Evolutionary conservation across 2,329 filamentous ascomycete species (phyloP), one percentile per base, ranked within the genome.

Genomic region (Cryphonectria naterciae): DNA sequence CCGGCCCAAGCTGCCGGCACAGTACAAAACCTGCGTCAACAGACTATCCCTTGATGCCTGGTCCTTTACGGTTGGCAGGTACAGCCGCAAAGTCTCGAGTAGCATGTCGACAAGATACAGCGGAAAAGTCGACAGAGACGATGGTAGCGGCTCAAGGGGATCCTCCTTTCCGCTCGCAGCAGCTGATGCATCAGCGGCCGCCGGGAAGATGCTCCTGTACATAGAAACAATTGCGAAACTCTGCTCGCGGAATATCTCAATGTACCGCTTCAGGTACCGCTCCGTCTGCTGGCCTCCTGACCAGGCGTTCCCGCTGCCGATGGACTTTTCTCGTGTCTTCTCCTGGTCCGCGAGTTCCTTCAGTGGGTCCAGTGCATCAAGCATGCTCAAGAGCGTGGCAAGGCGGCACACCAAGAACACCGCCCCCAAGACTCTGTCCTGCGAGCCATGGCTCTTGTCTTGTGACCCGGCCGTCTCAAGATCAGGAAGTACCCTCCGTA

Each of bases 191-290:
- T 70, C 8, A 65, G 63, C 39, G 4, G 89, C 86, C 3, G 88
- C 85, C 0, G 92, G 90, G 77, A 97, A 97, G 68, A 98, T 94
- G 77, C 92, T 96, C 77, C 91, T 93, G 81, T 97, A 98, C 87
- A 98, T 94, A 71, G 94, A 97, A 39, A 98, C 90, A 72, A 98
- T 97, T 60, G 92, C 93, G 80, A 99, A 99, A 78, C 93, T 97
- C 81, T 99, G 96, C 81, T 99, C 96, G 67, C 96, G 92, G 79
- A 98, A 98, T 39, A 99, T 94, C 79, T 99, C 96, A 76, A 99
- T 93, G 80, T 97, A 99, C 64, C 95, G 89, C 80, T 98, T 99
- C 60, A 99, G 83, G 77, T 94, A 99, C 67, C 94, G 88, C 80
- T 98, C 96, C 0, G 95, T 98, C 79, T 98, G 96, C 77, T 97